Evolutionary conservation across 2,329 filamentous ascomycete genomes (phyloP).

Genomic region (Fonsecaea multimorphosa): DNA sequence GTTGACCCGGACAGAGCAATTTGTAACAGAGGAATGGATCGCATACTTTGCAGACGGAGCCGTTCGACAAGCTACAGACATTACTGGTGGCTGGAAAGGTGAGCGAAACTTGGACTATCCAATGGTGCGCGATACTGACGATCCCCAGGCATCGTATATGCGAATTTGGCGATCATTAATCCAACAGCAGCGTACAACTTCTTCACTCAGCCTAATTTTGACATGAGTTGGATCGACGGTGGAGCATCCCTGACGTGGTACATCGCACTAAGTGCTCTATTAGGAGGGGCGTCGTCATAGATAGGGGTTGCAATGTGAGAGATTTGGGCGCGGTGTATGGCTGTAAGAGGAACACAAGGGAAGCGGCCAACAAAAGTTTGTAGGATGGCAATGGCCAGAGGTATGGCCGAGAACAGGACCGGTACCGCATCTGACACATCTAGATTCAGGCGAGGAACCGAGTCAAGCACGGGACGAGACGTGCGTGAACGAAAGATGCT

Average conservation of each 20-base stretch:
- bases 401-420: background rate
- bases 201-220: conserved; percentile 71
- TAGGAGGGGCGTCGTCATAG: conserved; percentile 44
- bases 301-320: background rate
- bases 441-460: background rate
- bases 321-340: background rate
- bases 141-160: conserved; percentile 69
- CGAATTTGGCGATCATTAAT: conserved; percentile 79
- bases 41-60: conserved; percentile 74
- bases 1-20: conserved; percentile 68
- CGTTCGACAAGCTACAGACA: conserved; percentile 60
- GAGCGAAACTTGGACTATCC: background rate
- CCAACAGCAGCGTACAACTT: conserved; percentile 73
- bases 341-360: background rate
- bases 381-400: background rate
- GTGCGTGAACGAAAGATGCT: background rate
- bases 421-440: background rate
- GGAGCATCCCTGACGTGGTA: conserved; percentile 88
- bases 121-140: conserved; percentile 2
- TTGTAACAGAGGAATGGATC: conserved; percentile 84
- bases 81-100: conserved; percentile 79
- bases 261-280: conserved; percentile 76
- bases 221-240: conserved; percentile 71
- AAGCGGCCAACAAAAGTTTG: background rate
- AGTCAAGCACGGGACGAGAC: background rate